Evolutionary conservation across 768 basidiomycete genomes (phyloP), one percentile per base, ranked within the genome.

Genomic region (Galerina sulciceps): DNA sequence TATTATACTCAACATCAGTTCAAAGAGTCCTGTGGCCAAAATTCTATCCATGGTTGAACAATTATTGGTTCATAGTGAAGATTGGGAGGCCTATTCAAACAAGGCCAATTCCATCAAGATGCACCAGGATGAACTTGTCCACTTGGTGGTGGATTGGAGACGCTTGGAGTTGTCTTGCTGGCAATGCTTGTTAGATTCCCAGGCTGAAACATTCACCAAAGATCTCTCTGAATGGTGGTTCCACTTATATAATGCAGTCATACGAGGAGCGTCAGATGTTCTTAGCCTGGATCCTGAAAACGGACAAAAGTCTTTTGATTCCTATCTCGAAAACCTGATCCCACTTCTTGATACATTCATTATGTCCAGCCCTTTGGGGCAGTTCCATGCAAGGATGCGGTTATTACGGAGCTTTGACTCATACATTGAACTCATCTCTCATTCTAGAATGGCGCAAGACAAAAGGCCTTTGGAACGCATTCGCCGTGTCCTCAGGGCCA

Each of bases 11-110:
- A 67, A 75, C 0, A 75, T 94, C 18, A 77, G 82, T 48, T 74
- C 91, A 17, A 76, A 81, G 37, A 87, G 86, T 62, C 88, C 97
- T 0, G 76, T 97, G 9, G 94, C 96, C 5, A 91, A 88, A 68
- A 73, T 96, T 11, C 79, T 99, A 34, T 82, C 92, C 0, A 86
- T 88, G 5, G 69, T 98, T 42, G 97, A 99, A 68, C 90, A 91
- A 62, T 78, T 99, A 8, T 75, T 99, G 2, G 67, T 89, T 47
- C 91, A 96, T 60, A 93, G 85, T 20, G 92, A 95, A 52, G 96
- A 99, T 67, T 99, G 97, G 97, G 94, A 99, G 70, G 87, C 87
- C 64, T 99, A 91, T 68, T 90, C 96, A n/a, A 95, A 94, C 73
- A 81, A 86, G n/a, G 88, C 90, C 42, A 98, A 94, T 67, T 88